Evolutionary conservation across 305 asterid species (phyloP), one percentile per base, ranked within the genome.

Genomic region (Solanum hybrid): DNA sequence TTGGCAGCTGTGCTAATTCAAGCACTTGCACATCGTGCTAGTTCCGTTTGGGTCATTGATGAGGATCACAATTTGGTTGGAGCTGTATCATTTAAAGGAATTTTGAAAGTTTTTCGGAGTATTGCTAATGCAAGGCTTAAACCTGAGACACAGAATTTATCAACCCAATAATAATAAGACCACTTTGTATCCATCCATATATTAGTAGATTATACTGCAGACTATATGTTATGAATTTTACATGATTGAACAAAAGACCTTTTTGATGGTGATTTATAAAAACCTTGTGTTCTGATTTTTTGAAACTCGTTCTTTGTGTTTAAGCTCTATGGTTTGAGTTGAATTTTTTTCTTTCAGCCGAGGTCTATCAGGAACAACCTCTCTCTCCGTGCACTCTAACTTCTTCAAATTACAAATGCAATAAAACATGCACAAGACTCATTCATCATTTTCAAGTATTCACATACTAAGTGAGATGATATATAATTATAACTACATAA

Each of bases 1-100:
- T 89, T 97, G 89, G 94, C 91, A 88, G 99, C 98, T 1, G 96
- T 95, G 91, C 91, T 97, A 96, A 92, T 97, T 82, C 98, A 97
- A 92, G 97, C 97, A 2, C 96, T 97, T 13, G 92, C 98, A 1
- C 95, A 94, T 79, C 97, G 98, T 2, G 96, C 90, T 12, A 94
- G 92, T 79, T 94, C 94, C 12, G 91, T 95, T 13, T 97, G 99
- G 99, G 98, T 97, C 87, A 97, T 95, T 80, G 95, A 94, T 69
- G 95, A 94, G 10, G 98, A 95, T 87, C 93, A 91, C 37, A 93
- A 93, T 46, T 81, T 96, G 89, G 94, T 94, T 34, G 99, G 99
- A 86, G 90, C 87, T 22, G 97, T 97, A 26, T 94, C 97, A 1
- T 94, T 95, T 90, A 93, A 94, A 46, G 94, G 94, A 72, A 94